Percentiles rank a stretch among this genome's conserved stretches.
These are phyloP conservation scores for Xanthoconium separans DNA, from an alignment of 1,284 basidiomycete genomes.

Conservation along the genomic window DNA sequence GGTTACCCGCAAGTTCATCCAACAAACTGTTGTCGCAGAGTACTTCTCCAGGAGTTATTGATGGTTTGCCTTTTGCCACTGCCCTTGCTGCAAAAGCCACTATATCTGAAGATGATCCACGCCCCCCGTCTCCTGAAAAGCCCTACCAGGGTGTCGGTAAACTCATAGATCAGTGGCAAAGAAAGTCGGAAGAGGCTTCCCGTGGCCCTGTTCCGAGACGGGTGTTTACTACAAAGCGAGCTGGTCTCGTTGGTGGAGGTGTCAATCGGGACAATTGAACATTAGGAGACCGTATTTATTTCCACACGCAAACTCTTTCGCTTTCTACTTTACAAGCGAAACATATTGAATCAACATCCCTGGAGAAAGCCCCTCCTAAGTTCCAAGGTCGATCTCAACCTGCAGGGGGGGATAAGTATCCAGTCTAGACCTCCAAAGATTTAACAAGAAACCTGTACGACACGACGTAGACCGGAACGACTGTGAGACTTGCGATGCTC, in stretches of 20 bases:
- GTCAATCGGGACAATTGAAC: slow-evolving; percentile 24
- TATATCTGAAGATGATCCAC: slow-evolving; percentile 35
- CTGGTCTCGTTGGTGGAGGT: slow-evolving; percentile 38
- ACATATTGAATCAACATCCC: background rate
- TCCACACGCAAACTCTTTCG: background rate
- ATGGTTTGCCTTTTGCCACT: slow-evolving; percentile 24
- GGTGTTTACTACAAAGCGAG: slow-evolving; percentile 41
- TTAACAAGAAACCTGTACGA: slow-evolving; percentile 4
- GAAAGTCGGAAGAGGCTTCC: slow-evolving; percentile 60
- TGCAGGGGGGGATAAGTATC: background rate
- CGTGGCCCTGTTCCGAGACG: slow-evolving; percentile 36
- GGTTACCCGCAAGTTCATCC: slow-evolving; percentile 23
- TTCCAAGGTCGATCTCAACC: slow-evolving; percentile 11
- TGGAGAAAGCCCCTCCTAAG: background rate
- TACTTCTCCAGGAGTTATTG: slow-evolving; percentile 18
- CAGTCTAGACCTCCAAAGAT: background rate
- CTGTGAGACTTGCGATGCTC: background rate
- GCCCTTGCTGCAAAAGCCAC: slow-evolving; percentile 23
- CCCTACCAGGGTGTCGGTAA: slow-evolving; percentile 78
- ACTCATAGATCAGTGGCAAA: slow-evolving; percentile 82
- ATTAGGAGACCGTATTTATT: slow-evolving; percentile 13
- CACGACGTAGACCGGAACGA: slow-evolving; percentile 1
- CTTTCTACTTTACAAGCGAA: slow-evolving; percentile 13
- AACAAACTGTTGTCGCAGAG: slow-evolving; percentile 20
- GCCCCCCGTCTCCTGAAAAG: slow-evolving; percentile 65